Evolutionary conservation across 1,139 yeast genomes (phyloP).

Genomic region (Nakaseomyces kungkrabaensis): DNA sequence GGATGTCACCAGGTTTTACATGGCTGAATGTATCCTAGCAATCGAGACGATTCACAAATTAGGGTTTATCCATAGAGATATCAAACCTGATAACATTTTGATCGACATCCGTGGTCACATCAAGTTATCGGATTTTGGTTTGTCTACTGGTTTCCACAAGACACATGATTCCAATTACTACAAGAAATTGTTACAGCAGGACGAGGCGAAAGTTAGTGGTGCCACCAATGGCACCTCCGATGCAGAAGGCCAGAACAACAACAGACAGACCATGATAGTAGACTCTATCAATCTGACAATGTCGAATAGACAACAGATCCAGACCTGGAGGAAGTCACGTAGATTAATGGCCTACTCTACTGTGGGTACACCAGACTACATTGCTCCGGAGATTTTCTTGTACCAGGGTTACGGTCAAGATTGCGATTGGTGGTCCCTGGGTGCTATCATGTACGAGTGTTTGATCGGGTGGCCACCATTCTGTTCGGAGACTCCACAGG

Average conservation of each 20-base stretch:
- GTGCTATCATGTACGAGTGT: constrained; percentile 98
- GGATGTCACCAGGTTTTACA: constrained; percentile 72
- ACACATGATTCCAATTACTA: constrained; percentile 76
- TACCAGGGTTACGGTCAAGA: constrained; percentile 99
- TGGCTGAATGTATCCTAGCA: constrained; percentile 81
- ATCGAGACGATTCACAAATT: constrained; percentile 74
- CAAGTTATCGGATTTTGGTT: constrained; percentile 71
- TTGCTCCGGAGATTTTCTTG: constrained; percentile 94
- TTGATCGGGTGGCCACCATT: constrained; percentile 99
- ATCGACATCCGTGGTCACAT: constrained; percentile 75
- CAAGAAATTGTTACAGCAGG: constrained; percentile 60
- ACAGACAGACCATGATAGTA: constrained; percentile 77
- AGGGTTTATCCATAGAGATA: constrained; percentile 71
- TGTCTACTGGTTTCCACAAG: constrained; percentile 77
- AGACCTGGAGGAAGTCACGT: constrained; percentile 96
- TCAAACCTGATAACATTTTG: constrained; percentile 76
- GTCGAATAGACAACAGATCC: constrained; percentile 94
- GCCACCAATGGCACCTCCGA: constrained; percentile 15
- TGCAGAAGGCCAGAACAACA: constrained; percentile 10
- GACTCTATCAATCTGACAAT: constrained; percentile 93
- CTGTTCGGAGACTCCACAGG: constrained; percentile 98
- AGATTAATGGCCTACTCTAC: constrained; percentile 97
- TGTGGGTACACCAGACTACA: constrained; percentile 97
- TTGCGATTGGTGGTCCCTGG: constrained; percentile 99
- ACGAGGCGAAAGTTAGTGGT: constrained; percentile 31